These are phyloP conservation scores for Agroathelia rolfsii DNA, from an alignment of 1,284 basidiomycete genomes.

Conservation along the genomic window DNA sequence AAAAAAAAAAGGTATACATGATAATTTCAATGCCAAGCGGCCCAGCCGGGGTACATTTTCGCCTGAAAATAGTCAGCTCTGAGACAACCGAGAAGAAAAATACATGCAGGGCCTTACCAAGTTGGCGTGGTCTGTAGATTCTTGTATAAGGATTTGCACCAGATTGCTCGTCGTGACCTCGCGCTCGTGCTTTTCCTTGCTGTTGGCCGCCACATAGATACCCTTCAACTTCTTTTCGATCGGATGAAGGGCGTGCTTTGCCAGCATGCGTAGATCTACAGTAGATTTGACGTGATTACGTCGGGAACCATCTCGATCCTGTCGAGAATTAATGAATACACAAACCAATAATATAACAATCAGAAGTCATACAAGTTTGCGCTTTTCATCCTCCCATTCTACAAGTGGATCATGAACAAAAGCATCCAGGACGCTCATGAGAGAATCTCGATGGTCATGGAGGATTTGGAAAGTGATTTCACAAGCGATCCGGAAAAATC, in stretches of 20 bases:
- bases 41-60: constrained; percentile 84
- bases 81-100: constrained; percentile 6
- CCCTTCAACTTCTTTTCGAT: constrained; percentile 84
- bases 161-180: constrained; percentile 77
- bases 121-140: constrained; percentile 68
- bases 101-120: constrained; percentile 41
- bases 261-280: constrained; percentile 51
- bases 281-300: constrained; percentile 36
- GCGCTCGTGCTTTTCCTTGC: constrained; percentile 42
- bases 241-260: constrained; percentile 65
- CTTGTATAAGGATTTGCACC: constrained; percentile 84
- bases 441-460: constrained; percentile 84
- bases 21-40: constrained; percentile 57
- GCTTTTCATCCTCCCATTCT: constrained; percentile 84
- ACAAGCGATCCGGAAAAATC: constrained; percentile 87
- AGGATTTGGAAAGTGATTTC: constrained; percentile 88
- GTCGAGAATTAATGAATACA: constrained; percentile 8
- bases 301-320: constrained; percentile 24
- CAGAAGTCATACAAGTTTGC: constrained; percentile 36
- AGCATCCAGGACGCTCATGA: constrained; percentile 95
- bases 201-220: constrained; percentile 40
- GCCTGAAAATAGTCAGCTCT: constrained; percentile 39
- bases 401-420: constrained; percentile 97
- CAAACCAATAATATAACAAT: background rate
- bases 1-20: background rate